phyloP scores from a whole-genome alignment of 108 stramenopile genomes.

The Pseudonitzschia multiseries region DNA sequence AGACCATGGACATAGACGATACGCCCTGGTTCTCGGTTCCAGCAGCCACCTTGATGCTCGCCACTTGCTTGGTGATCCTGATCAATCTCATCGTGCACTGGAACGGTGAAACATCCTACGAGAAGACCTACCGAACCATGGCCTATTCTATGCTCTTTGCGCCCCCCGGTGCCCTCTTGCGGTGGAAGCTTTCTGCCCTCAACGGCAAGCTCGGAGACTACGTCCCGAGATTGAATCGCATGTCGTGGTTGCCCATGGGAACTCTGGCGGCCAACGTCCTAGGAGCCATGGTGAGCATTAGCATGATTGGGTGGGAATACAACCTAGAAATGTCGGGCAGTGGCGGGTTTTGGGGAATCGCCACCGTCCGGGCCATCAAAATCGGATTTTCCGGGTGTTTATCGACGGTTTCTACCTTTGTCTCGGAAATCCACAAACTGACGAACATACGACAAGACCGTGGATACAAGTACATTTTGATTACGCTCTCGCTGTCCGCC shows the following conservation, averaged over 20 bases:
- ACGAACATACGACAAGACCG: constrained; percentile 17
- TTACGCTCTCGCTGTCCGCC: constrained; percentile 16
- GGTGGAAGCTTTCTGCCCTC: constrained; percentile 58
- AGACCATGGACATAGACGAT: background rate
- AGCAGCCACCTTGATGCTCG: background rate
- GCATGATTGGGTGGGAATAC: constrained; percentile 35
- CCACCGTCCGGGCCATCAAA: constrained; percentile 39
- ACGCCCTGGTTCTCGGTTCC: constrained; percentile 8
- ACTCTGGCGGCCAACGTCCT: constrained; percentile 59
- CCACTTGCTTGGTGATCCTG: background rate
- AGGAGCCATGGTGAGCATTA: constrained; percentile 42
- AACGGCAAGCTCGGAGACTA: constrained; percentile 1
- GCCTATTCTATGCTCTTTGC: constrained; percentile 41
- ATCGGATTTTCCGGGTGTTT: constrained; percentile 69
- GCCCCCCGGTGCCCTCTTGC: constrained; percentile 54
- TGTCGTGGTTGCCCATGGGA: constrained; percentile 53
- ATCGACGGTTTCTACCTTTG: constrained; percentile 68
- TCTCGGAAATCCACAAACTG: constrained; percentile 45
- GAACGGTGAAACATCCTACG: constrained; percentile 13
- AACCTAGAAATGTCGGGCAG: constrained; percentile 9
- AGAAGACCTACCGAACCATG: constrained; percentile 43
- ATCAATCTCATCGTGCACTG: constrained; percentile 18
- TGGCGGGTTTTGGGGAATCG: constrained; percentile 34
- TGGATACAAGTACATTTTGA: constrained; percentile 40
- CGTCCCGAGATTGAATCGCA: background rate